Evolutionary conservation across 805 yeast genomes (phyloP), one percentile per base, ranked within the genome.

Genomic region (Ogataea henricii): DNA sequence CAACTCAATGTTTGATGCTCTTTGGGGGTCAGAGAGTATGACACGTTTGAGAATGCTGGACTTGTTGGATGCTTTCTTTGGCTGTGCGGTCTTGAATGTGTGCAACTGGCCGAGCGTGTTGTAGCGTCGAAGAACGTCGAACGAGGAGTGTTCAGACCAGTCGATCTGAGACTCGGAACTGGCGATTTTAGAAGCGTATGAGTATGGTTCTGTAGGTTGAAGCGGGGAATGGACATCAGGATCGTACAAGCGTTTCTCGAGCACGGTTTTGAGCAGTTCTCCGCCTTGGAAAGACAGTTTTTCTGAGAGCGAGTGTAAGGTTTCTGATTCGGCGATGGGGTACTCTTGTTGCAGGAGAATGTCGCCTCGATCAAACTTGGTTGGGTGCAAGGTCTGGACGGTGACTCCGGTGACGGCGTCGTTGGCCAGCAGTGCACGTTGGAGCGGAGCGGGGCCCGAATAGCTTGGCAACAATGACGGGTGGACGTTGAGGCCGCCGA

Each of bases 401-500:
- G 97, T 80, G 14, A 89, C 96, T 0, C 98, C 99, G 0, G 97
- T 85, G 14, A 40, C 49, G 0, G 52, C 29, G 54, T 85, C 90
- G 34, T 74, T 73, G 49, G 86, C 79, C 58, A 91, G 63, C 10
- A 94, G 65, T 0, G 97, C 83, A 50, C 81, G 75, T 52, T 92
- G 98, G 3, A 94, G 68, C 0, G 99, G 99, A 1, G 97, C 85
- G 0, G 97, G 83, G 0, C 99, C 99, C 2, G 89, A 78, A 56
- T 87, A 81, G 39, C 68, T 70, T 0, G 99, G 99, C 7, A 94
- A 73, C 6, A 90, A 63, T 0, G 97, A 89, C 0, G 99, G 99
- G 63, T 94, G 99, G 1, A 94, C 89, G 61, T 94, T 94, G 22
- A 94, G 62, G 0, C 97, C 95, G 3, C 91, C 89, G 59, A 65